Evolutionary conservation across 31 red algal genomes (phyloP), one percentile per base, ranked within the genome.

Genomic region (Endocladia muricata): DNA sequence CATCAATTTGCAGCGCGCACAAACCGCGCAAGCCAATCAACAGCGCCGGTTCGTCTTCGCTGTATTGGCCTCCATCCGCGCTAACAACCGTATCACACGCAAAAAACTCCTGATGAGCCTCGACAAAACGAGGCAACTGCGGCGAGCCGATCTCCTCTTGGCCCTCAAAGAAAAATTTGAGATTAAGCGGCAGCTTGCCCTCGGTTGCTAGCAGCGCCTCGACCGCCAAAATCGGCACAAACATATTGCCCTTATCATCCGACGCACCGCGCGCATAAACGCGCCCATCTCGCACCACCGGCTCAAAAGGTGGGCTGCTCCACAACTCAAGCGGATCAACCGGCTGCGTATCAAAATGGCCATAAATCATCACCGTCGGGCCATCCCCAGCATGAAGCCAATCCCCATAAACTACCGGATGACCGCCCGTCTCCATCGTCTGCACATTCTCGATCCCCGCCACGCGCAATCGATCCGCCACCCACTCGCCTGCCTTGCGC

Each of bases 61-160:
- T 43, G 38, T 85, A 41, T 79, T 78, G 68, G 37, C 88, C 87
- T 22, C 85, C 86, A 63, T 97, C 94, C 47, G 83, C 85, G 44
- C 80, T 86, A 23, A 86, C 39, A 22, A 76, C 65, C 23, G 68
- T 52, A 60, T 92, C 94, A 1, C 80, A 48, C 48, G 60, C 32
- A 41, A 83, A 61, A 30, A 63, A 48, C 17, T 40, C 28, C 5
- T 37, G 37, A 37, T 97, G 58, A 30, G 41, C 37, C 13, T 52
- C 63, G 33, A 97, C 39, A n/a, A 88, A 41, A 25, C 56, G 28
- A 13, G 28, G 30, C 28, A 97, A 55, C 29, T 89, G 67, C 47
- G 94, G 94, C 2, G 80, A 86, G 7, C 94, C 94, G 52, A 93
- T 89, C 59, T 97, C 94, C 68, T 97, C 94, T 59, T 97, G 80